Evolutionary conservation across 352 stramenopile genomes (phyloP), one percentile per base, ranked within the genome.

Genomic region (Phytophthora hybrid): DNA sequence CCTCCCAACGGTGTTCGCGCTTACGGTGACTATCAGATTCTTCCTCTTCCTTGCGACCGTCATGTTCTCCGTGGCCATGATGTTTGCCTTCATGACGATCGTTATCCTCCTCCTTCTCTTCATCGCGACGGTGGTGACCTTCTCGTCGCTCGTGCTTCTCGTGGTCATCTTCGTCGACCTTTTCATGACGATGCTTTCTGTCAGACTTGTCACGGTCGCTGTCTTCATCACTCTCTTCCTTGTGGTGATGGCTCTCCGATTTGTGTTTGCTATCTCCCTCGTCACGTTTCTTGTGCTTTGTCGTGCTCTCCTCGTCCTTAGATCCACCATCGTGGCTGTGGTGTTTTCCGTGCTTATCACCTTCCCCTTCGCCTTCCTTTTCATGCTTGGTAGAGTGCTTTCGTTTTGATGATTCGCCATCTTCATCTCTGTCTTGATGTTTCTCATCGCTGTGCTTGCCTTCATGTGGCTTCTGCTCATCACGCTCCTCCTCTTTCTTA

Each of bases 381-480:
- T 59, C 44, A 5, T 32, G 31, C n/a, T 71, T 55, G 11, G 19
- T 9, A 55, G 16, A 23, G 29, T 68, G 34, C 9, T 62, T 26
- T 32, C 39, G 32, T n/a, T 57, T 69, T 9, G 52, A 46, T 1
- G 55, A 67, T 13, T 44, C 60, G 13, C 52, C 49, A 16, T 63
- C 46, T 19, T 75, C 61, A 47, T 69, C 61, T 23, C 76, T 49
- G 14, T 57, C 62, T 8, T 52, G 23, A 26, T 46, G 66, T 14
- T 60, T 63, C n/a, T 61, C 32, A 26, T 52, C 34, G 19, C 3
- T 26, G 13, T 63, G 59, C 19, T 65, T 63, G 21, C 32, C 39
- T 18, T 49, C 44, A 19, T 58, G 60, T 14, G 34, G 16, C n/a
- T 74, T 71, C 21, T 71, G 29, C 29, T 59, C 29, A n/a, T 67